Evolutionary conservation across 768 basidiomycete species (phyloP), one percentile per base, ranked within the genome.

Genomic region (Trametes gibbosa): DNA sequence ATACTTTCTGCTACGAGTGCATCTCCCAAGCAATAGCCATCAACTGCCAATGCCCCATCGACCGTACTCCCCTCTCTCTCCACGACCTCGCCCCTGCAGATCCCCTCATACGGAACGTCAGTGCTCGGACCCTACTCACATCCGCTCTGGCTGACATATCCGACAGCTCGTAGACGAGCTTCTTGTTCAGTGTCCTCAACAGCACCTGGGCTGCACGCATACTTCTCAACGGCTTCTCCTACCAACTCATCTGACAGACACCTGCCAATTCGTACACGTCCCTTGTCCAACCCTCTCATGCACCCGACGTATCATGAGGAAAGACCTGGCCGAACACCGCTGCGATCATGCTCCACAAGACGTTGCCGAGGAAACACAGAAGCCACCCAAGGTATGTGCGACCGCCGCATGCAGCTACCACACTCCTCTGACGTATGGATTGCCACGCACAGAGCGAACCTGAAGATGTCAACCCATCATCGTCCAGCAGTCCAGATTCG

Each of bases 1-100:
- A 93, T 69, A 95, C 92, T 0, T 95, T 95, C 71, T 96, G 94
- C 70, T 73, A 74, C n/a, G 86, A 84, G 29, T 96, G 94, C 68
- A 90, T 95, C 59, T 65, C 75, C n/a, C 77, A 78, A 50, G 89
- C 93, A 0, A 79, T 95, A 3, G 70, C 73, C 13, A 82, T 89
- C 59, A 83, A 85, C 7, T 76, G 80, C 0, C 85, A 86, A 61
- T 96, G 94, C 70, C 94, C 94, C 12, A 84, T 96, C 29, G 93
- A 95, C 73, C 84, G 94, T 21, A 86, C 83, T 14, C 77, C 84
- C 0, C 76, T 95, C 32, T 72, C 75, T 1, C 55, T 73, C n/a
- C 74, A 74, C n/a, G 84, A 89, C 62, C 74, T 94, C 54, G 66
- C 67, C 0, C 83, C 85, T 17, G 87, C 89, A n/a, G 82, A 85